These are phyloP conservation scores for Sambucus nigra DNA, from an alignment of 129 eudicot species.

Conservation along the genomic window DNA sequence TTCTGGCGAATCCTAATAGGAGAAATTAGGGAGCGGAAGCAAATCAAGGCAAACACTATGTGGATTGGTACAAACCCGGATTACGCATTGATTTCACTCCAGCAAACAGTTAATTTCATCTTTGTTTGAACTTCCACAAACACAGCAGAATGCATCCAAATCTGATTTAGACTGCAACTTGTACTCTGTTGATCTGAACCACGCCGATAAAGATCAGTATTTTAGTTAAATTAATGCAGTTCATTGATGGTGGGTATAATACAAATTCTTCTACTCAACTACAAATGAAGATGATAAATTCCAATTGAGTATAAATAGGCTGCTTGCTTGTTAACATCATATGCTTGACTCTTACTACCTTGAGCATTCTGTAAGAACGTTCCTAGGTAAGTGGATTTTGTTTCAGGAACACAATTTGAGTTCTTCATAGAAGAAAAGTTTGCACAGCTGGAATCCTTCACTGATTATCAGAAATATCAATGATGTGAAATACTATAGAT, in stretches of 20 bases:
- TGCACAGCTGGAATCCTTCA: conserved; percentile 22
- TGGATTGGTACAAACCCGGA: conserved; percentile 25
- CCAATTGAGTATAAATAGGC: neutral
- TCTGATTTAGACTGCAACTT: conserved; percentile 19
- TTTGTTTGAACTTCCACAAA: conserved; percentile 39
- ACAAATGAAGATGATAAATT: conserved; percentile 11
- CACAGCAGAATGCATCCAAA: conserved; percentile 32
- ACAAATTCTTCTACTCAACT: conserved; percentile 2
- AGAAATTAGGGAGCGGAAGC: conserved; percentile 2
- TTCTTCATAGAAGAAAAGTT: conserved; percentile 14
- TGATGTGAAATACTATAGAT: conserved; percentile 10
- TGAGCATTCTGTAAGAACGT: conserved; percentile 13
- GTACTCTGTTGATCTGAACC: conserved; percentile 29
- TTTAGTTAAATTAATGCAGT: conserved; percentile 1
- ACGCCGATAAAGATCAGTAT: conserved; percentile 13
- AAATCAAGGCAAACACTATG: neutral
- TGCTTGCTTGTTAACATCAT: conserved; percentile 24
- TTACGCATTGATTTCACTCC: conserved; percentile 43
- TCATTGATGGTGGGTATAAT: conserved; percentile 6
- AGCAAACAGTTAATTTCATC: conserved; percentile 39
- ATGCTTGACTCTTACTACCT: neutral
- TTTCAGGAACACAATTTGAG: conserved; percentile 17
- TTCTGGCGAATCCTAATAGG: conserved; percentile 10
- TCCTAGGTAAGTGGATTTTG: conserved; percentile 4
- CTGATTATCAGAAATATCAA: conserved; percentile 25